Evolutionary conservation across 2,329 filamentous ascomycete genomes (phyloP).

Genomic region (Pseudogymnoascus sp.): DNA sequence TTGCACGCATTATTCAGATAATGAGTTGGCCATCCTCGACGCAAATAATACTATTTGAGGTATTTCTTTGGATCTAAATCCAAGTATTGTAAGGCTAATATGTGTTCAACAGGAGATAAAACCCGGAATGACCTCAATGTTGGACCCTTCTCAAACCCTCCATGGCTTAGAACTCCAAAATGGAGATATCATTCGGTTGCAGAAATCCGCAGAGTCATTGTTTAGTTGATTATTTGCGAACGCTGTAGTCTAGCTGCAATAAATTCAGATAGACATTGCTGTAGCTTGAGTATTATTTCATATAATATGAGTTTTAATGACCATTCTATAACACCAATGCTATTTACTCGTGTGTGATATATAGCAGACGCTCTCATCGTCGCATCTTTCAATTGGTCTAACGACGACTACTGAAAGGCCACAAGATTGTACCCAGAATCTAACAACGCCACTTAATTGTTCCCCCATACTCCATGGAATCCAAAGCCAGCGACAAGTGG

Average conservation of each 20-base stretch:
- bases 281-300: not conserved
- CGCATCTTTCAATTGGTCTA: not conserved
- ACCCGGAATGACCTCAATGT: conserved; percentile 88
- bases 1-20: conserved; percentile 65
- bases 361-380: not conserved
- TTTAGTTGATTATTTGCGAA: not conserved
- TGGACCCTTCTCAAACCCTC: conserved; percentile 85
- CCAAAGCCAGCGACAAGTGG: not conserved
- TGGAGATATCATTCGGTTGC: conserved; percentile 94
- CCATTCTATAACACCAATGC: not conserved
- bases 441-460: not conserved
- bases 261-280: too few species aligned
- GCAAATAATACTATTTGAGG: conserved; percentile 66
- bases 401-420: not conserved
- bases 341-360: not conserved
- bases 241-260: too few species aligned
- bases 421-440: not conserved
- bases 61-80: conserved; percentile 27
- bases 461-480: not conserved
- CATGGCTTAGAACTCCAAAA: conserved; percentile 91
- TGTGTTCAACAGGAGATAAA: conserved; percentile 68
- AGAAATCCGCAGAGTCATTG: conserved; percentile 42
- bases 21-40: conserved; percentile 76
- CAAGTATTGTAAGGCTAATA: conserved; percentile 17
- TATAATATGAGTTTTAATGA: not conserved